Evolutionary conservation across 1,284 basidiomycete species (phyloP), one percentile per base, ranked within the genome.

Genomic region (Sanghuangporus sanghuang): DNA sequence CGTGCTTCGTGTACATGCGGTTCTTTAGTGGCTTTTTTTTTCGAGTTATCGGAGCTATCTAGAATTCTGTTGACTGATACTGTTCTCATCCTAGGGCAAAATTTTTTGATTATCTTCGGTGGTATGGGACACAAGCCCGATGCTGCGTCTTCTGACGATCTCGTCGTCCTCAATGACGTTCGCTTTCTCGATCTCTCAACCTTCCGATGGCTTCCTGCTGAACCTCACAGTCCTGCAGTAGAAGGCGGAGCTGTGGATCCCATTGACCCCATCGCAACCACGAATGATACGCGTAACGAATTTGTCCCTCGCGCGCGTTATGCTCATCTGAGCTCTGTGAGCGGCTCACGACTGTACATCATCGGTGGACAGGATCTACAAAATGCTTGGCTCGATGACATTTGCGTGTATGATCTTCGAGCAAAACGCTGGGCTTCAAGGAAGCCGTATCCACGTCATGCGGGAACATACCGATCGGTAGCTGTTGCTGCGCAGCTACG

Each of bases 281-380:
- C 53, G 14, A 21, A 38, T 16, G 49, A 59, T 21, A 49, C 1
- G 16, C 18, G 36, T 9, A 48, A 38, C n/a, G 53, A 48, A 0
- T 65, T 87, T 6, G 67, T 83, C 14, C 92, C 93, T 1, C 87
- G 88, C 40, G 86, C 93, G 16, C 88, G 95, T 65, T 97, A 96
- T 73, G 95, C 95, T 6, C 95, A 97, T 73, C 81, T 96, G 14
- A 94, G 92, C 38, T 88, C 92, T 8, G 82, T 96, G 50, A 90
- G 92, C 9, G 81, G 88, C 6, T 86, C 91, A 72, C 83, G 88
- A 46, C 83, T 98, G n/a, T 90, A 96, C 74, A 84, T 98, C 70
- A 93, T 96, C 60, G 96, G 96, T 8, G 96, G 96, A 3, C 96
- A 98, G 73, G 93, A 97, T 73, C 85, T 93, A 68, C 86, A 84